These are phyloP conservation scores for Aspergillus incahuasiensis DNA, from an alignment of 495 filamentous ascomycete species.

Conservation along the genomic window DNA sequence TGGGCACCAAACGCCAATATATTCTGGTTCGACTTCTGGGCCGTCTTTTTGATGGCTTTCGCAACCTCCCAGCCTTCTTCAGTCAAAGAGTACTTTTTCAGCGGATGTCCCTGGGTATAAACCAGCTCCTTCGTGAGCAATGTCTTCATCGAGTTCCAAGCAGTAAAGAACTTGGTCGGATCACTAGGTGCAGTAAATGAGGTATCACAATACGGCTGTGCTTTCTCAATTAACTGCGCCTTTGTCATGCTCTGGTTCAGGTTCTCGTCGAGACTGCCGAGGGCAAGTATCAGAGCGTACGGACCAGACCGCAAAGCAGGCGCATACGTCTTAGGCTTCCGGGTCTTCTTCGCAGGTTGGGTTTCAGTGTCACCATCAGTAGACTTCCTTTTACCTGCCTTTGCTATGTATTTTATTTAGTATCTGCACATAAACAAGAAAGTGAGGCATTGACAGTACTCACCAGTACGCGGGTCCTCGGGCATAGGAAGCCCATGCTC, in stretches of 20 bases:
- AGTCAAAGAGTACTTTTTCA: conserved; percentile 64
- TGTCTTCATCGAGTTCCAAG: conserved; percentile 83
- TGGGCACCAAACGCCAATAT: conserved; percentile 16
- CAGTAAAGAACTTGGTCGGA: conserved; percentile 68
- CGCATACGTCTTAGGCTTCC: conserved; percentile 65
- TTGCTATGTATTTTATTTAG: conserved; percentile 10
- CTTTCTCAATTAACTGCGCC: conserved; percentile 59
- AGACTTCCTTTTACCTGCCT: conserved; percentile 41
- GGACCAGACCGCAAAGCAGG: conserved; percentile 66
- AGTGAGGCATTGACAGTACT: not conserved
- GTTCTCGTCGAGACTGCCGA: conserved; percentile 56
- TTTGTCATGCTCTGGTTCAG: conserved; percentile 59
- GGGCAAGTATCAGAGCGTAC: conserved; percentile 68
- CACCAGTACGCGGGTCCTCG: conserved; percentile 42
- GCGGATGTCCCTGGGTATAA: conserved; percentile 63
- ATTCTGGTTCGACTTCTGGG: conserved; percentile 22
- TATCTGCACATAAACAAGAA: not conserved
- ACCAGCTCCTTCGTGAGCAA: conserved; percentile 71
- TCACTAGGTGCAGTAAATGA: conserved; percentile 69
- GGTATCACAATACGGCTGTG: conserved; percentile 68
- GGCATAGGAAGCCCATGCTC: conserved; percentile 71
- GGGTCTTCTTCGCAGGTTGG: conserved; percentile 58
- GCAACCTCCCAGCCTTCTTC: conserved; percentile 80
- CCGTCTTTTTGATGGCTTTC: conserved; percentile 55
- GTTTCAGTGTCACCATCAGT: conserved; percentile 30